Percentiles rank a stretch among this genome's conserved stretches.
Evolutionary conservation across 208 protist genomes (phyloP).

Genomic region (Crithidia expoeki): DNA sequence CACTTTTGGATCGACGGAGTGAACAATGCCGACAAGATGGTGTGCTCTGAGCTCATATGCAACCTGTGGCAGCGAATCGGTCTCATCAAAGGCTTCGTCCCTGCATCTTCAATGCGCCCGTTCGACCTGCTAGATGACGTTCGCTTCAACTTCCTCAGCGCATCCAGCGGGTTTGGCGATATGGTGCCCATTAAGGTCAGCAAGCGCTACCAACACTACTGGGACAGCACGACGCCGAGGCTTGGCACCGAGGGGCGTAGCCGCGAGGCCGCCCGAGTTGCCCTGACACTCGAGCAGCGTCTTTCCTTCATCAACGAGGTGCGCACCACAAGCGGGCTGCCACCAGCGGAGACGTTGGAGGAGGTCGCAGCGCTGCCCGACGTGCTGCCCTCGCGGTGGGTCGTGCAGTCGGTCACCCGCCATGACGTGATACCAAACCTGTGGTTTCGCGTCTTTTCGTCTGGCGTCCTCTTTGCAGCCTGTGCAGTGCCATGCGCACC

Average conservation of each 20-base stretch:
- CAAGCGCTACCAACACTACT: slow-evolving; percentile 11
- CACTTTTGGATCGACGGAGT: slow-evolving; percentile 73
- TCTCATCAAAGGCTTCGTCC: slow-evolving; percentile 65
- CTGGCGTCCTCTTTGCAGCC: slow-evolving; percentile 59
- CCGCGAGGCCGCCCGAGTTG: slow-evolving; percentile 14
- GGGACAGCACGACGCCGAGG: slow-evolving; percentile 1
- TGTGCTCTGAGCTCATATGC: slow-evolving; percentile 82
- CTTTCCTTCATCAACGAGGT: slow-evolving; percentile 52
- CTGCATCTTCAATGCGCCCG: slow-evolving; percentile 74
- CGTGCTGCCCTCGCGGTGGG: slow-evolving; percentile 46
- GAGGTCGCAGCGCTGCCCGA: slow-evolving; percentile 18
- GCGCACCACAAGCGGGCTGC: slow-evolving; percentile 13
- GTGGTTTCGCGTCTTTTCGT: slow-evolving; percentile 46
- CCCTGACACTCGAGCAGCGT: slow-evolving; percentile 26
- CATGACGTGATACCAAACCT: slow-evolving; percentile 44
- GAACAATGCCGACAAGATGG: slow-evolving; percentile 54
- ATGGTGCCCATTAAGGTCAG: slow-evolving; percentile 45
- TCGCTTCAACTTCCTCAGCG: slow-evolving; percentile 69
- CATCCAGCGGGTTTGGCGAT: slow-evolving; percentile 34
- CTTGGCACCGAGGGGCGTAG: background rate
- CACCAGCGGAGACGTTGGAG: slow-evolving; percentile 30
- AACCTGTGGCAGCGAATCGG: slow-evolving; percentile 74
- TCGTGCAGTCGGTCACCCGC: slow-evolving; percentile 66
- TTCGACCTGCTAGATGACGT: slow-evolving; percentile 81
- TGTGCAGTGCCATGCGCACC: slow-evolving; percentile 60